A percentile compares a stretch with the other conserved stretches of the same genome.
phyloP scores from a whole-genome alignment of 2,329 filamentous ascomycete species.

The Pseudonectria buxi region DNA sequence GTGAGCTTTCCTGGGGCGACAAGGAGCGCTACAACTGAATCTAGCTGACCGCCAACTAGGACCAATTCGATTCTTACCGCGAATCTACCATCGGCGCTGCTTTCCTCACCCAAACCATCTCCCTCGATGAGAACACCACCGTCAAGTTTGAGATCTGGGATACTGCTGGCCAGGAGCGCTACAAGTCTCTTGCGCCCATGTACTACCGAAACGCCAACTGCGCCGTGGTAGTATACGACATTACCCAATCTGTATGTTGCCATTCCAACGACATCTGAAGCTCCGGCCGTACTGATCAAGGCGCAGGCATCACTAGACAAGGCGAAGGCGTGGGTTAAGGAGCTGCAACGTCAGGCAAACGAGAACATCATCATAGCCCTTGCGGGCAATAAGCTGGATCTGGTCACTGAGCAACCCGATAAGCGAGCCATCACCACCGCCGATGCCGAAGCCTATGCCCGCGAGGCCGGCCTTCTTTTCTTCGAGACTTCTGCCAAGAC shows the following conservation, averaged over 20 bases:
- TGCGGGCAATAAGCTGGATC: conserved; percentile 94
- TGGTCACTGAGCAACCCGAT: conserved; percentile 89
- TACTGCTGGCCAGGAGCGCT: conserved; percentile 95
- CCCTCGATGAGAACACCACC: conserved; percentile 93
- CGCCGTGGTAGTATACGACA: conserved; percentile 98
- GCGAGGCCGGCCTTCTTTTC: conserved; percentile 88
- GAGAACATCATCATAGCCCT: conserved; percentile 99
- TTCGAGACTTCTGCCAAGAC: conserved; percentile 99
- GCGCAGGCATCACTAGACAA: conserved; percentile 88
- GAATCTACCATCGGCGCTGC: conserved; percentile 98
- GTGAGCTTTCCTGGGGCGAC: conserved; percentile 40
- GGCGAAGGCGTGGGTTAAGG: conserved; percentile 98
- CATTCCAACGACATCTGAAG: not conserved
- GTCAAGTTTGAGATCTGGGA: conserved; percentile 99
- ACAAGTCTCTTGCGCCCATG: conserved; percentile 98
- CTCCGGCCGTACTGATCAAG: conserved; percentile 8
- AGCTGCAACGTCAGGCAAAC: conserved; percentile 96
- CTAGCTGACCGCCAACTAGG: conserved; percentile 44
- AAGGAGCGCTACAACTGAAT: conserved; percentile 2
- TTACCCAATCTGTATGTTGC: conserved; percentile 85
- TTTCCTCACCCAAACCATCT: conserved; percentile 98
- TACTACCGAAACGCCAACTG: conserved; percentile 99
- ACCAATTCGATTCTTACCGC: conserved; percentile 97
- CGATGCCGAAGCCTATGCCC: conserved; percentile 92
- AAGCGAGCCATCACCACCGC: conserved; percentile 86